A percentile compares a stretch with the other conserved stretches of the same genome.
phyloP scores from a whole-genome alignment of 805 yeast species.

The Schizosaccharomyces octosporus region DNA sequence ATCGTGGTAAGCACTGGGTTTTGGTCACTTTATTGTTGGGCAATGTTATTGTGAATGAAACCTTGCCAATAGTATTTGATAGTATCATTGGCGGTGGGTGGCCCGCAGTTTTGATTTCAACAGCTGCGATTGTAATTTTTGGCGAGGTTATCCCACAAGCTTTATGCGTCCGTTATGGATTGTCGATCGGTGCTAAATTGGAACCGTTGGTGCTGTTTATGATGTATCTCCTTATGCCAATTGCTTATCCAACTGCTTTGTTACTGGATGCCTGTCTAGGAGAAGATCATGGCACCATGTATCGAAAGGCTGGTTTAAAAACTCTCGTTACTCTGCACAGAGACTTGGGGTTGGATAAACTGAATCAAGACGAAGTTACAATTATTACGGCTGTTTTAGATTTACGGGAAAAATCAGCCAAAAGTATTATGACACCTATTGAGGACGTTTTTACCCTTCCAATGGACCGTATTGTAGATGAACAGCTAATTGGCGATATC shows the following conservation, averaged over 20 bases:
- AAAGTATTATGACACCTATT: conserved; percentile 81
- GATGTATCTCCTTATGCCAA: conserved; percentile 78
- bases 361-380: conserved; percentile 86
- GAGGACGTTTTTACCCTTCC: conserved; percentile 71
- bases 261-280: conserved; percentile 65
- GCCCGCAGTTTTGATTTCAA: conserved; percentile 87
- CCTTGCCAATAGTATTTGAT: conserved; percentile 81
- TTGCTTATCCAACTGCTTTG: conserved; percentile 73
- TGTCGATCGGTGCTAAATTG: conserved; percentile 71
- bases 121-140: conserved; percentile 74
- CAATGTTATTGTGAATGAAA: conserved; percentile 22
- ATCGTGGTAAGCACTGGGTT: conserved; percentile 87
- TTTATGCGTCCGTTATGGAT: conserved; percentile 74
- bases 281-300: conserved; percentile 87
- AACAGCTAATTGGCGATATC: conserved; percentile 62
- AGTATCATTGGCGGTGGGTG: conserved; percentile 89
- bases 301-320: conserved; percentile 77
- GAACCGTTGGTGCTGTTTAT: conserved; percentile 64
- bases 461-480: conserved; percentile 62
- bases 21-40: conserved; percentile 48
- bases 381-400: conserved; percentile 84
- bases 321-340: conserved; percentile 79
- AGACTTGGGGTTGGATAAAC: conserved; percentile 83
- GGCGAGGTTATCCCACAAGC: conserved; percentile 95
- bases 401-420: conserved; percentile 71